Evolutionary conservation across 2,329 filamentous ascomycete species (phyloP), one percentile per base, ranked within the genome.

Genomic region (Talaromyces albobiverticillius): DNA sequence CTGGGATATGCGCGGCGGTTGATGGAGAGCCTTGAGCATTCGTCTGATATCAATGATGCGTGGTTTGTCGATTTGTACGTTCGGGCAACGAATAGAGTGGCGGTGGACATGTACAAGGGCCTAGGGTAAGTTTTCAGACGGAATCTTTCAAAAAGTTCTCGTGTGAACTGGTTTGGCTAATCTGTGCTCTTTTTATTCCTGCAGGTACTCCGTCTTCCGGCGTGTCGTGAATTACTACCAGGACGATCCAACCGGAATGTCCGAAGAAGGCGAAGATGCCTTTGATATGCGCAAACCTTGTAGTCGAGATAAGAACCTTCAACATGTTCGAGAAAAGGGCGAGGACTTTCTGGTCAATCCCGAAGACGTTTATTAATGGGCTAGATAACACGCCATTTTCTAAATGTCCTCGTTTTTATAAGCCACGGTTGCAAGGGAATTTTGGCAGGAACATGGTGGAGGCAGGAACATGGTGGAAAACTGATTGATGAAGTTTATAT

Each of bases 31-130:
- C 80, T 99, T 26, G 93, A 96, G 71, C 79, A 80, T n/a, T 86
- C 85, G 2, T 90, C 89, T 38, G 88, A 96, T 62, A 86, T 85
- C 48, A 86, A 90, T 61, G 79, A 95, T 59, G 87, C 90, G 43
- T 97, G 90, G 89, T 99, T 99, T 68, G 89, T 97, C 42, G 94
- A 99, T 71, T 74, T 99, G 48, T 99, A 95, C 67, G 94, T 99
- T 43, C 81, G 94, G 41, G 87, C 86, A 59, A 92, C 90, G 66
- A 99, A 99, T 71, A 80, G 84, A 65, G 86, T 89, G 60, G 94
- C 94, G 6, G 92, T 96, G 64, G 80, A 82, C 48, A 86, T 99
- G 72, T 99, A 99, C 71, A 86, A 88, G 70, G 88, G 84, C 61
- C 86, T 97, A 82, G 94, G 94, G 61, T 96, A 58, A 56, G 77